Percentiles rank a stretch among this genome's conserved stretches.
Evolutionary conservation across 1,139 yeast species (phyloP).

Genomic region (Debaryomycetaceae sp.): DNA sequence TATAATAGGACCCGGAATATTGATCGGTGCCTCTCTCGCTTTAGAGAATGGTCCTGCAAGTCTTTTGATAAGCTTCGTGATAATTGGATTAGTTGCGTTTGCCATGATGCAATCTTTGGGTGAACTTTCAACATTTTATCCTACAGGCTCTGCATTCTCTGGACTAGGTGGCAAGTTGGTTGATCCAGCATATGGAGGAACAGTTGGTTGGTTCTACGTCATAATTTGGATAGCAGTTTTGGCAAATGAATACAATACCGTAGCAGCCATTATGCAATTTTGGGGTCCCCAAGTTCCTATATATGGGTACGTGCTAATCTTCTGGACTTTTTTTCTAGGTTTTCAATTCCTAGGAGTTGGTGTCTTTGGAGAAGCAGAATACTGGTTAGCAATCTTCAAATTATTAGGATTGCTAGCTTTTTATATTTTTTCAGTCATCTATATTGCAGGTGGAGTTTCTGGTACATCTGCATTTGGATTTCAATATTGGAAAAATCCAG

Average conservation of each 20-base stretch:
- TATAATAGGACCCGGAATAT: constrained; percentile 53
- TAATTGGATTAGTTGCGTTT: constrained; percentile 54
- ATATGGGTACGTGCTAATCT: constrained; percentile 54
- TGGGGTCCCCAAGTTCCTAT: constrained; percentile 63
- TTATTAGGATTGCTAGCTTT: constrained; percentile 54
- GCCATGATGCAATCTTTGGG: constrained; percentile 59
- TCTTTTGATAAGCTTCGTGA: constrained; percentile 41
- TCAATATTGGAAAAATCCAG: constrained; percentile 52
- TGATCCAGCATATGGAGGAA: constrained; percentile 58
- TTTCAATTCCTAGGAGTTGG: constrained; percentile 57
- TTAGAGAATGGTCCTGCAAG: constrained; percentile 45
- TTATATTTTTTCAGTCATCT: constrained; percentile 55
- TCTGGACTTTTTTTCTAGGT: constrained; percentile 51
- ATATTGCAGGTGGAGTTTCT: constrained; percentile 65
- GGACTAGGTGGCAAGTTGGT: constrained; percentile 50
- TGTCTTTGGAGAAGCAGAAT: constrained; percentile 67
- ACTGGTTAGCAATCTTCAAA: constrained; percentile 58
- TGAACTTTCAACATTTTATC: constrained; percentile 51
- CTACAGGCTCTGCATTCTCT: constrained; percentile 54
- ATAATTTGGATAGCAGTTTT: constrained; percentile 60
- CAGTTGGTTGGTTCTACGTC: constrained; percentile 61
- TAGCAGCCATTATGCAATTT: constrained; percentile 49
- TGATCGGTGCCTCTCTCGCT: constrained; percentile 47
- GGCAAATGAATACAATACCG: constrained; percentile 57
- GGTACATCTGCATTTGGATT: constrained; percentile 51